Evolutionary conservation across 306 rosid species (phyloP), one percentile per base, ranked within the genome.

Genomic region (Inga oerstediana): DNA sequence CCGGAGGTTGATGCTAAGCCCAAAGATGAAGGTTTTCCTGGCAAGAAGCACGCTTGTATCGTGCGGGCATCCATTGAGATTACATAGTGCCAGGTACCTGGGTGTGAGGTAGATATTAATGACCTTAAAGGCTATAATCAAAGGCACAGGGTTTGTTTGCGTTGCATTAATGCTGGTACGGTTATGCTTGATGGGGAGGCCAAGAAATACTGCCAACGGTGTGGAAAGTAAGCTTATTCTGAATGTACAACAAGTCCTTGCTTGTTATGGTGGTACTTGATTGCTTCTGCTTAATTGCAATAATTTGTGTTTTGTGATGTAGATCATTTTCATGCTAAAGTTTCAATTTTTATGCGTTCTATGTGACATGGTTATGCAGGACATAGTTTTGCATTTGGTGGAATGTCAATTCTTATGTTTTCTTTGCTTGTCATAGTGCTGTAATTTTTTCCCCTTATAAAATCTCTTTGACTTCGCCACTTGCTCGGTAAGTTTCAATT

Each of bases 191-290:
- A 91, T 39, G 95, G 94, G 15, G 94, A 92, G 61, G 20, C 83
- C 8, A 94, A 89, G 85, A 88, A 98, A 80, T 97, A 94, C 82
- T 97, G 99, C 66, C 97, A 97, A 78, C 99, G 94, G 94, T 97
- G 99, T 76, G 99, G 99, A 75, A 97, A 97, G 99, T 97, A 83
- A 88, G 95, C 51, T 68, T 14, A 24, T 27, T 27, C 1, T 27
- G 30, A 27, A 27, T 27, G 30, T 27, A 27, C 30, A 27, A 27
- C 30, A 27, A 54, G 5, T 75, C 37, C 13, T 34, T 66, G 67
- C 34, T 54, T 35, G 48, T 75, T 12, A 37, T 17, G 43, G 48
- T 34, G 10, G 12, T 17, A 17, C 32, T 35, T 20, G 46, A 52
- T 52, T 49, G 56, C 19, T 15, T 49, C 56, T 15, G 19, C 56